Percentiles rank a stretch among this genome's conserved stretches.
Evolutionary conservation across 768 basidiomycete genomes (phyloP).

Genomic region (Amyloporia xantha): DNA sequence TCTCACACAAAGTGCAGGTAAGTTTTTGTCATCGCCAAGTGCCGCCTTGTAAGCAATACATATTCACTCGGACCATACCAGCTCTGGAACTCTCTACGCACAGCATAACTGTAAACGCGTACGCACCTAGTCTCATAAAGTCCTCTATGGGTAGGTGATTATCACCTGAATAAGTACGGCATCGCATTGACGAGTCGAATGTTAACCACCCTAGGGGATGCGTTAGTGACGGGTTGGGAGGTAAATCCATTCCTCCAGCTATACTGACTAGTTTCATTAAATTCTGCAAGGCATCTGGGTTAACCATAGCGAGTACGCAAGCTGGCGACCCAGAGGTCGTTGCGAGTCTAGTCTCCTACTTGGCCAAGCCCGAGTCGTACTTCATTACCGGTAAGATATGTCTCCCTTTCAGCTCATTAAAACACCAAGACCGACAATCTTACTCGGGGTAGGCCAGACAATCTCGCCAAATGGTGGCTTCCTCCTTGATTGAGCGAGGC

Average conservation of each 20-base stretch:
- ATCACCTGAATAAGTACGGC: too few relatives aligned
- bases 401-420: too few relatives aligned
- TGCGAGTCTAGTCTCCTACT: slow-evolving; percentile 9
- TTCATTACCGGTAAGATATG: slow-evolving; percentile 13
- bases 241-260: too few relatives aligned
- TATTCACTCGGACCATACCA: too few relatives aligned
- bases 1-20: slow-evolving; percentile 17
- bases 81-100: slow-evolving; percentile 17
- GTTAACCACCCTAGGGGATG: too few relatives aligned
- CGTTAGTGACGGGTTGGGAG: not conserved
- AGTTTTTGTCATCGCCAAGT: not conserved
- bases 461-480: slow-evolving; percentile 1
- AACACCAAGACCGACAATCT: too few relatives aligned
- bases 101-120: slow-evolving; percentile 23
- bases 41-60: slow-evolving; percentile 5
- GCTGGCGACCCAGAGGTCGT: slow-evolving; percentile 2
- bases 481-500: slow-evolving; percentile 1
- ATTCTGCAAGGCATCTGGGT: too few relatives aligned
- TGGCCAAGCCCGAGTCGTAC: slow-evolving; percentile 13
- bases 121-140: slow-evolving; percentile 20
- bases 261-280: not conserved
- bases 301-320: too few relatives aligned
- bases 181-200: too few relatives aligned
- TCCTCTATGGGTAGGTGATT: slow-evolving; percentile 15
- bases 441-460: slow-evolving; percentile 1